Evolutionary conservation across 495 filamentous ascomycete species (phyloP), one percentile per base, ranked within the genome.

Genomic region (Geopyxis carbonaria): DNA sequence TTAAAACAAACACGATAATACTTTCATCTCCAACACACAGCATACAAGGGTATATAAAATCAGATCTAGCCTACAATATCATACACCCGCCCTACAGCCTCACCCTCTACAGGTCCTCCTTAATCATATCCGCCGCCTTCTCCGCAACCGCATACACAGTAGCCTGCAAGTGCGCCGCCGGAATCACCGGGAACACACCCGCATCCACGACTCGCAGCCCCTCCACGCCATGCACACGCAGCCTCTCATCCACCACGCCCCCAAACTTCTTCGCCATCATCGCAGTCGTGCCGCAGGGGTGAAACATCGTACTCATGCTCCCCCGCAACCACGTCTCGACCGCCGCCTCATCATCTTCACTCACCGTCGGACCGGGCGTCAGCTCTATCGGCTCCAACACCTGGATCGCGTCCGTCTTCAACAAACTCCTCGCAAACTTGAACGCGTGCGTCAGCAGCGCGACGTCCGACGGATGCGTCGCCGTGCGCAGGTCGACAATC

Each of bases 61-160:
- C n/a, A n/a, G n/a, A n/a, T n/a, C n/a, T n/a, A n/a, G n/a, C n/a
- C n/a, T n/a, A n/a, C n/a, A n/a, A n/a, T n/a, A n/a, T n/a, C n/a
- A n/a, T n/a, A n/a, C n/a, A n/a, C n/a, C n/a, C n/a, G n/a, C n/a
- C n/a, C n/a, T n/a, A n/a, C n/a, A n/a, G n/a, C n/a, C n/a, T n/a
- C n/a, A n/a, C n/a, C n/a, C n/a, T n/a, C n/a, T n/a, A n/a, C n/a
- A n/a, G n/a, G n/a, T n/a, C n/a, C n/a, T n/a, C 27, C 42, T 47
- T 55, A 22, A 72, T 68, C 45, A 73, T 42, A 37, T 61, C 56
- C 6, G 68, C 65, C 3, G 56, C 70, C 55, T 63, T 66, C 47
- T 77, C 72, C 2, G 70, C 72, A 43, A 78, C 50, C 0, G 70
- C 71, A 48, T 77, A 79, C 3, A 72, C 53, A 0, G 64, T 69